Base-by-base conservation (phyloP, 2,329 filamentous ascomycete genomes). In the Myriosclerotinia curreyana region DNA sequence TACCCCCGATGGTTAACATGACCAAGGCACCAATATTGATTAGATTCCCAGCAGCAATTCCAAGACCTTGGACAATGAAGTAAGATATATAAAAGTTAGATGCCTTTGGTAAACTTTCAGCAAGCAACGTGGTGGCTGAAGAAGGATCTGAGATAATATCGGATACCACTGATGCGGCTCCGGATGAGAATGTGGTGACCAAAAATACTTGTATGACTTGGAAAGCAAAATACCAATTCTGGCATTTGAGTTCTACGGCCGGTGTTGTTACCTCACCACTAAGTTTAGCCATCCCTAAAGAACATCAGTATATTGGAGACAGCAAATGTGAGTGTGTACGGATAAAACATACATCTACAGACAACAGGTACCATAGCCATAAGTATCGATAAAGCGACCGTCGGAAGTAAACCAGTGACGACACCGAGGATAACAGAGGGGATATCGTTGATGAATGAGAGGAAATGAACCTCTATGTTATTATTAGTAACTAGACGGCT, bases 51-150 rank as follows among this genome's bases (percentile, higher is more conserved):
- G 90, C 83, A 3, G 91, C 90, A 66, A 94, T 87, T 5, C 88
- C 88, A 62, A 98, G 76, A 31, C 94, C 95, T 75, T 98, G 94
- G 1, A 99, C 84, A 49, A 98, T 86, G 70, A 98, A 95, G 77
- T 97, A 99, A 0, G 89, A 91, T 34, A 98, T 88, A 76, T 96
- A 99, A 74, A 97, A 96, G 77, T 96, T 98, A 64, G 92, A 92
- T 0, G 93, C 87, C 66, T 86, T 87, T 17, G 95, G 95, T 5
- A 99, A 81, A 67, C 91, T 89, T 42, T 82, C 72, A 0, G 92
- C 88, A 7, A 96, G 81, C 49, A 95, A 77, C 0, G 76, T 79
- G 0, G 91, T 86, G 2, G 86, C 83, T 0, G 77, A 77, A 5
- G 78, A 73, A 0, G 92, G 91, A 4, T 91, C 69, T 0, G 85